Evolutionary conservation across 2,329 filamentous ascomycete species (phyloP).

Genomic region (Aspergillus fischeri): DNA sequence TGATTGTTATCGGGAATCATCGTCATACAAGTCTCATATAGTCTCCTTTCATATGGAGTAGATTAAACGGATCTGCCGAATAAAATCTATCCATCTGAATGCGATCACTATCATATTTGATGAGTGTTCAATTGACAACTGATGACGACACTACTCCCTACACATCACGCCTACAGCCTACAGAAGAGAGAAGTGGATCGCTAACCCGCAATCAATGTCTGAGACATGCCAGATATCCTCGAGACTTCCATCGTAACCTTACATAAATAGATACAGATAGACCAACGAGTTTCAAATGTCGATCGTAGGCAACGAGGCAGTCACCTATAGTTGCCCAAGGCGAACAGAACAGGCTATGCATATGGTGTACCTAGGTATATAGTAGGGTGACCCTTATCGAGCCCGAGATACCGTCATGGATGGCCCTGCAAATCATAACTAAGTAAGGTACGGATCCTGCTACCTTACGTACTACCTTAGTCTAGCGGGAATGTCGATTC

Average conservation of each 20-base stretch:
- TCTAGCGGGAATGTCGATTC: neutral
- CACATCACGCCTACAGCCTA: neutral
- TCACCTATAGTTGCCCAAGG: neutral
- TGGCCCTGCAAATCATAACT: too few relatives aligned
- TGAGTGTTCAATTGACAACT: neutral
- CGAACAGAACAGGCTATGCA: neutral
- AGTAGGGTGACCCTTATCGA: neutral
- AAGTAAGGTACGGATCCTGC: neutral
- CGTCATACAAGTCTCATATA: neutral
- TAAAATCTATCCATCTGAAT: neutral
- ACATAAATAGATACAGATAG: neutral
- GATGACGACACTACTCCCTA: neutral
- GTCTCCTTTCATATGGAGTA: neutral
- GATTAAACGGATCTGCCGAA: neutral
- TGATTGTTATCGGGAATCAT: neutral
- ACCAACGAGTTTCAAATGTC: neutral
- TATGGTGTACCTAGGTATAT: neutral
- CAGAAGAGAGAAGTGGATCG: neutral
- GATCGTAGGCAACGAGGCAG: too few relatives aligned
- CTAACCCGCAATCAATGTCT: neutral
- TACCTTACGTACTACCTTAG: too few relatives aligned
- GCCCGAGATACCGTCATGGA: too few relatives aligned
- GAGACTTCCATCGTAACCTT: neutral
- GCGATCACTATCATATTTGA: neutral
- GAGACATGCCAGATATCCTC: neutral